Conservation (phyloP, 352 stramenopile genomes). For the Phytophthora multivora region DNA sequence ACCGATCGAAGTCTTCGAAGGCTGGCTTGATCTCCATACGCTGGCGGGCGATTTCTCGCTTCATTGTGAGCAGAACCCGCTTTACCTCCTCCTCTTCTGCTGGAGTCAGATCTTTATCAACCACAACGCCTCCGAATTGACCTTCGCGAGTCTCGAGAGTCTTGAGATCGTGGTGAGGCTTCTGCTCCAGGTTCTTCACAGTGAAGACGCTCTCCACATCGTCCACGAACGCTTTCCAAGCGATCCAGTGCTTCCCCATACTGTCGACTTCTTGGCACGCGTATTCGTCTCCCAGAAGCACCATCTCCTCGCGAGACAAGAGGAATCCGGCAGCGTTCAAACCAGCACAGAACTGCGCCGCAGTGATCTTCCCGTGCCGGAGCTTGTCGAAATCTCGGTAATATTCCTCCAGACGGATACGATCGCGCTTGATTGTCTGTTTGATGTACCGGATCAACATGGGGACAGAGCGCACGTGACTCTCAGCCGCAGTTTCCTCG, state of each 20-base stretch:
- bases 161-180: slow-evolving; percentile 59
- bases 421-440: slow-evolving; percentile 78
- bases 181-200: slow-evolving; percentile 70
- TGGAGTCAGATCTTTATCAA: slow-evolving; percentile 53
- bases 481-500: slow-evolving; percentile 35
- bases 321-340: slow-evolving; percentile 61
- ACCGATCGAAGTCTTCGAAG: slow-evolving; percentile 84
- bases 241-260: slow-evolving; percentile 57
- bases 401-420: slow-evolving; percentile 82
- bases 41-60: slow-evolving; percentile 63
- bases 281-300: slow-evolving; percentile 61
- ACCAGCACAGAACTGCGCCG: slow-evolving; percentile 64
- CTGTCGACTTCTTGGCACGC: slow-evolving; percentile 64
- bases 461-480: slow-evolving; percentile 50
- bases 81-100: slow-evolving; percentile 63
- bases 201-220: slow-evolving; percentile 87
- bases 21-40: slow-evolving; percentile 79
- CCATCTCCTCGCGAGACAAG: slow-evolving; percentile 62
- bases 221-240: slow-evolving; percentile 81
- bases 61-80: slow-evolving; percentile 50
- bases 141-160: slow-evolving; percentile 52
- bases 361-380: slow-evolving; percentile 76
- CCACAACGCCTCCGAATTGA: slow-evolving; percentile 61
- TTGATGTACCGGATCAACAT: slow-evolving; percentile 87
- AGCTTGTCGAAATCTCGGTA: slow-evolving; percentile 88